Evolutionary conservation across 495 filamentous ascomycete species (phyloP).

Genomic region (Entonaema liquescens): DNA sequence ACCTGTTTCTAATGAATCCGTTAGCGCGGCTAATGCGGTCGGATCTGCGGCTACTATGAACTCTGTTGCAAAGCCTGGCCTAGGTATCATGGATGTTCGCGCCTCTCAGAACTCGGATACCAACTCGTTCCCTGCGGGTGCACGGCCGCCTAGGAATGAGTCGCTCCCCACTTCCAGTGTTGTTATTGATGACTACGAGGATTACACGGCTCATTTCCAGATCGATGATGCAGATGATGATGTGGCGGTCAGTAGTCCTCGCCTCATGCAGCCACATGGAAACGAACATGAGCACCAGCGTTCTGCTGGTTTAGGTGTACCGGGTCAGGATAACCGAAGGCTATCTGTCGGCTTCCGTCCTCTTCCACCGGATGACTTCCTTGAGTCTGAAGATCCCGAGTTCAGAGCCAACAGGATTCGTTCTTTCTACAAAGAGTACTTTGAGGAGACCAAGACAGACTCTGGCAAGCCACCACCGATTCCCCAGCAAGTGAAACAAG

Average conservation of each 20-base stretch:
- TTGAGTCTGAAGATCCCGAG: slow-evolving; percentile 84
- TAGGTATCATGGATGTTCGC: slow-evolving; percentile 32
- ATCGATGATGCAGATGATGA: slow-evolving; percentile 27
- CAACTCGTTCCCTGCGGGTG: slow-evolving; percentile 5
- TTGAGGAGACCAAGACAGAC: slow-evolving; percentile 80
- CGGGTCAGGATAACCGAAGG: slow-evolving; percentile 72
- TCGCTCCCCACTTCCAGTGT: slow-evolving; percentile 33
- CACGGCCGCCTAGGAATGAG: slow-evolving; percentile 35
- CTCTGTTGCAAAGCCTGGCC: slow-evolving; percentile 17
- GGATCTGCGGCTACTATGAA: slow-evolving; percentile 17
- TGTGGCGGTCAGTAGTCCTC: slow-evolving; percentile 8
- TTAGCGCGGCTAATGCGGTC: slow-evolving; percentile 12
- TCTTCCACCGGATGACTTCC: slow-evolving; percentile 78
- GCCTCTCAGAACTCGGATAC: slow-evolving; percentile 24
- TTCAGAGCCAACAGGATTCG: slow-evolving; percentile 94
- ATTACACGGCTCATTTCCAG: slow-evolving; percentile 42
- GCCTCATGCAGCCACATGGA: slow-evolving; percentile 44
- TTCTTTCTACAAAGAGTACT: slow-evolving; percentile 99
- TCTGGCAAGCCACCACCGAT: slow-evolving; percentile 55
- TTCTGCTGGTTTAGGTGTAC: slow-evolving; percentile 58
- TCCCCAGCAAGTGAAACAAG: slow-evolving; percentile 47
- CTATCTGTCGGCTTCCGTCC: slow-evolving; percentile 92
- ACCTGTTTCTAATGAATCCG: slow-evolving; percentile 38
- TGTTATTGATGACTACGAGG: slow-evolving; percentile 32
- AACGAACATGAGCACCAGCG: slow-evolving; percentile 45